A percentile compares a stretch with the other conserved stretches of the same genome.
These are phyloP conservation scores for Alliaria petiolata DNA, from an alignment of 345 rosid species.

Conservation along the genomic window DNA sequence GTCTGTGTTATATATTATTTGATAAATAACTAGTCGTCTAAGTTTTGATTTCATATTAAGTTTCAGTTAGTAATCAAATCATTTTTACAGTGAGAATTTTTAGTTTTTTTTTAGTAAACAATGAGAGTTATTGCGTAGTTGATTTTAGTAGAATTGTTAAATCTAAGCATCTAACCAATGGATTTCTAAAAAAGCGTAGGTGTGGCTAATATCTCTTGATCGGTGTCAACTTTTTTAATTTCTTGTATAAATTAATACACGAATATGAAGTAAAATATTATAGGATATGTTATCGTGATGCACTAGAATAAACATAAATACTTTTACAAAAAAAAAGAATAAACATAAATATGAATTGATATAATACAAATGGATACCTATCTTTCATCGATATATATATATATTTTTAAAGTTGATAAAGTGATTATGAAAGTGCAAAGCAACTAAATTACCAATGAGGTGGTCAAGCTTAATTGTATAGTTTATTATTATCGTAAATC, in stretches of 20 bases:
- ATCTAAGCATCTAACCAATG: background rate
- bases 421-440: background rate
- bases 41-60: background rate
- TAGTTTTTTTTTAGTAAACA: too few relatives aligned
- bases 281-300: constrained; percentile 14
- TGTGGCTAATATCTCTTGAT: background rate
- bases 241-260: background rate
- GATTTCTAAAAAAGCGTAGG: background rate
- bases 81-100: background rate
- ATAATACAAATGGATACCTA: background rate
- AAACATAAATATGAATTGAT: background rate
- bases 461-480: constrained; percentile 1
- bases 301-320: background rate
- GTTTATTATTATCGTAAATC: background rate
- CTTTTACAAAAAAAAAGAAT: too few relatives aligned
- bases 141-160: background rate
- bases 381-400: background rate
- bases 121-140: background rate
- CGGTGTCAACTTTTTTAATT: background rate
- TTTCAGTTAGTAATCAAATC: background rate
- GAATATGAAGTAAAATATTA: constrained; percentile 11
- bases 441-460: constrained; percentile 2
- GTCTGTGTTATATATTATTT: background rate
- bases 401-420: background rate
- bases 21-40: background rate